phyloP scores from a whole-genome alignment of 306 rosid genomes.

The Quercus glauca region DNA sequence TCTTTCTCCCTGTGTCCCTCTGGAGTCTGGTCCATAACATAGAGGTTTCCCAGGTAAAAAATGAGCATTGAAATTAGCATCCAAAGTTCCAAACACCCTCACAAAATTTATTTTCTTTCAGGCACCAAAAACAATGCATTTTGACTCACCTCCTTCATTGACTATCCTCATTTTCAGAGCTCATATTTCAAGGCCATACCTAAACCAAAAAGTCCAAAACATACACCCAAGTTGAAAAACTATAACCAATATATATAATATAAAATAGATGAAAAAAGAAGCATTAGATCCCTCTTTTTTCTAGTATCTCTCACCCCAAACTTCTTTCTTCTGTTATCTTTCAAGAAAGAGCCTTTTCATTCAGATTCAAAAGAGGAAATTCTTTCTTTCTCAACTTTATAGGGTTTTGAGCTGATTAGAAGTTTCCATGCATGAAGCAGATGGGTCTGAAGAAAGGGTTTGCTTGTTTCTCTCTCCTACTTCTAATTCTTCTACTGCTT shows the following conservation, averaged over 20 bases:
- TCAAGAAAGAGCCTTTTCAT: constrained; percentile 23
- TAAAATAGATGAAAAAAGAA: background rate
- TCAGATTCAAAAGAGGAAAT: constrained; percentile 31
- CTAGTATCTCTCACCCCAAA: background rate
- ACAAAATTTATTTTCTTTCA: constrained; percentile 34
- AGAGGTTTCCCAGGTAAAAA: constrained; percentile 47
- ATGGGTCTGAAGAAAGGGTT: constrained; percentile 23
- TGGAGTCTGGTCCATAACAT: constrained; percentile 18
- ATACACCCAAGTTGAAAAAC: background rate
- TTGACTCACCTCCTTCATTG: constrained; percentile 39
- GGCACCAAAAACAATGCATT: constrained; percentile 55
- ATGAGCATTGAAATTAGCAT: constrained; percentile 27
- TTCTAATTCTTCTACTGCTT: constrained; percentile 32
- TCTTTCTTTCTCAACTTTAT: constrained; percentile 21
- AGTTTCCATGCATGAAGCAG: constrained; percentile 44
- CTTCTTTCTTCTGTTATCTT: constrained; percentile 6
- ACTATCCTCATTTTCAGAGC: constrained; percentile 56
- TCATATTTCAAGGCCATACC: constrained; percentile 32
- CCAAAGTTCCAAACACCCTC: constrained; percentile 21
- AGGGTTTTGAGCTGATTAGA: constrained; percentile 43
- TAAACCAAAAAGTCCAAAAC: background rate
- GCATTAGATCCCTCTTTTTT: constrained; percentile 19
- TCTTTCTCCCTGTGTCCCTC: constrained; percentile 1
- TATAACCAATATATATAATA: background rate
- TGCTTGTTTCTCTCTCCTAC: constrained; percentile 32